Evolutionary conservation across 2,329 filamentous ascomycete genomes (phyloP), one percentile per base, ranked within the genome.

Genomic region (Lasiodiplodia hormozganensis): DNA sequence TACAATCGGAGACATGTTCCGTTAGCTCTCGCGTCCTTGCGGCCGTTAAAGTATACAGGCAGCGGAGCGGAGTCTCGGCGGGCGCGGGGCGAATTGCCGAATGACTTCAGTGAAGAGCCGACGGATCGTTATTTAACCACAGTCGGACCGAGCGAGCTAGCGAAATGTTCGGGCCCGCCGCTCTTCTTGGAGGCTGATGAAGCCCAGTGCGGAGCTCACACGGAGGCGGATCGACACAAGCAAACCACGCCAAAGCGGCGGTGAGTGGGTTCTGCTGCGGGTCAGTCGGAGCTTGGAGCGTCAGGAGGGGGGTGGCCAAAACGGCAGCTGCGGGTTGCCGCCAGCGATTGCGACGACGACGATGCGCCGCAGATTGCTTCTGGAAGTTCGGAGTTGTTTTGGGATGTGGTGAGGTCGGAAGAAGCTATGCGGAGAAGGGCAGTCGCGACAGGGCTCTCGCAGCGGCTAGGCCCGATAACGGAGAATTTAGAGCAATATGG

Each of bases 361-460:
- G 23, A 40, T 36, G 57, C n/a, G 38, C 2, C 1, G 2, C 21
- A 3, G 57, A 21, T 21, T 51, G 18, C 38, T 51, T 62, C 40
- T 49, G 58, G 58, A 62, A 62, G 40, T 12, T 21, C 38, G 36
- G 16, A 12, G 56, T 14, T 25, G 23, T 11, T n/a, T 31, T 21
- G 10, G 28, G 16, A 5, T 11, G 28, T 43, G 25, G 14, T 64
- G 60, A 64, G 47, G 60, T 52, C 25, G 16, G 60, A 64, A 64
- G 60, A 64, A 64, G 60, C 60, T 64, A 38, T 52, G 60, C 60
- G 60, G 60, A 64, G 60, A 38, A 52, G 5, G 60, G 47, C 31
- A 64, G 60, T 11, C 43, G 12, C 16, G 43, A 12, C 43, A 52
- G 60, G 60, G 60, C 31, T 38, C 28, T 23, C 28, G 47, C n/a